Base-by-base conservation (phyloP, 371 early-diverging fungal genomes). In the Lichtheimia ornata region DNA sequence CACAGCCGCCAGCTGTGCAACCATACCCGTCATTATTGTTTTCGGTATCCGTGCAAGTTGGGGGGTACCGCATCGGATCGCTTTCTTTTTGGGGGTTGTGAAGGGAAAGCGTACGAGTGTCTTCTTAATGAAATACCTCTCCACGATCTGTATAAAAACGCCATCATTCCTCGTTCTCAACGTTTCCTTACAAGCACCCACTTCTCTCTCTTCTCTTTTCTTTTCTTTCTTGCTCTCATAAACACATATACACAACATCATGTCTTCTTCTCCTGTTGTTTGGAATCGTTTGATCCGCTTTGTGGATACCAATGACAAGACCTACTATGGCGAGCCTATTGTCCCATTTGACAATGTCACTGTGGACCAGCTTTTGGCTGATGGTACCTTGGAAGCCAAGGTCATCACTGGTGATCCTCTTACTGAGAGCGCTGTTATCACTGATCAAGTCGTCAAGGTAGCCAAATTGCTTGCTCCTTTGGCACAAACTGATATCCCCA, bases 381-480 rank as follows among this genome's bases (percentile, higher is more conserved):
- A 58, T 12, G 71, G 61, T 15, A 50, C 59, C 9, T 55, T 73
- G 53, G 63, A 59, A 24, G 83, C 83, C 25, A 83, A 81, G 17
- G 50, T 83, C 28, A 72, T 83, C 44, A 56, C 49, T 2, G 80
- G 79, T 47, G 76, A 83, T 47, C 58, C 75, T 14, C 73, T 73
- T 28, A 66, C 70, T n/a, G 56, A 60, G 1, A 53, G 62, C 7
- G 69, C 75, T 22, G 56, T 63, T 6, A 67, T 83, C 18, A 74
- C 80, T 3, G 74, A 78, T 17, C 65, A 72, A 13, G 64, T 74
- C 6, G 67, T 77, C 24, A 70, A 77, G 56, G 77, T 76, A 18
- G 28, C 47, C 35, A n/a, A 43, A 5, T 59, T 84, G 9, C 71
- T 84, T 18, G 69, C 85, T 17, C 85, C 85, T 18, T 54, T 84